Percentiles rank a stretch among this genome's conserved stretches.
phyloP scores from a whole-genome alignment of 1,139 yeast species.

The Saccharomyces hybrid region DNA sequence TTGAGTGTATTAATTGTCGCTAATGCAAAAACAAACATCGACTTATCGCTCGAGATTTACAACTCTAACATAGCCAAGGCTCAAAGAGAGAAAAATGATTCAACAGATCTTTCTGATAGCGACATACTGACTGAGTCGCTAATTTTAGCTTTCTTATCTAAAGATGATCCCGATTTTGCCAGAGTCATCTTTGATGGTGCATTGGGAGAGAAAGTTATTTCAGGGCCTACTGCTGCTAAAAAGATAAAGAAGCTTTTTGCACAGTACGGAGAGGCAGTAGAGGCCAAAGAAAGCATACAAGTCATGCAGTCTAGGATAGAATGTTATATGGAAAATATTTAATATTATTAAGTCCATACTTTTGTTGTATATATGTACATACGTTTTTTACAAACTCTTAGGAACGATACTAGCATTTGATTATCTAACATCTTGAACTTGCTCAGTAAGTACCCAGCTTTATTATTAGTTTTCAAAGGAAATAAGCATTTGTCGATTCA shows the following conservation, averaged over 20 bases:
- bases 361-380: background rate
- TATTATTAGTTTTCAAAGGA: too few relatives aligned
- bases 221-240: constrained; percentile 39
- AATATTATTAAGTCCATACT: background rate
- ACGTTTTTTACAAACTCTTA: too few relatives aligned
- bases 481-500: too few relatives aligned
- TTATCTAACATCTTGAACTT: too few relatives aligned
- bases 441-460: too few relatives aligned
- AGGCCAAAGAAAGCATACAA: constrained; percentile 16
- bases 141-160: constrained; percentile 41
- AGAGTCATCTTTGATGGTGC: constrained; percentile 38
- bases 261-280: constrained; percentile 48
- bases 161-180: constrained; percentile 56
- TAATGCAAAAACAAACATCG: constrained; percentile 40
- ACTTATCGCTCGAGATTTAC: constrained; percentile 43
- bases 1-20: constrained; percentile 44
- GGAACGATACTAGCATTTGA: too few relatives aligned
- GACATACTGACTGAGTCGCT: constrained; percentile 50
- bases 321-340: constrained; percentile 11
- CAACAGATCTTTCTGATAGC: constrained; percentile 37
- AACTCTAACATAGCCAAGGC: constrained; percentile 40
- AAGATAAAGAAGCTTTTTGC: constrained; percentile 43
- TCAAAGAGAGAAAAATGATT: constrained; percentile 29
- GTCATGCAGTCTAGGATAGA: constrained; percentile 14
- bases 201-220: constrained; percentile 37